These are phyloP conservation scores for Aspergillus carbonarius DNA, from an alignment of 2,329 filamentous ascomycete genomes.

Conservation along the genomic window DNA sequence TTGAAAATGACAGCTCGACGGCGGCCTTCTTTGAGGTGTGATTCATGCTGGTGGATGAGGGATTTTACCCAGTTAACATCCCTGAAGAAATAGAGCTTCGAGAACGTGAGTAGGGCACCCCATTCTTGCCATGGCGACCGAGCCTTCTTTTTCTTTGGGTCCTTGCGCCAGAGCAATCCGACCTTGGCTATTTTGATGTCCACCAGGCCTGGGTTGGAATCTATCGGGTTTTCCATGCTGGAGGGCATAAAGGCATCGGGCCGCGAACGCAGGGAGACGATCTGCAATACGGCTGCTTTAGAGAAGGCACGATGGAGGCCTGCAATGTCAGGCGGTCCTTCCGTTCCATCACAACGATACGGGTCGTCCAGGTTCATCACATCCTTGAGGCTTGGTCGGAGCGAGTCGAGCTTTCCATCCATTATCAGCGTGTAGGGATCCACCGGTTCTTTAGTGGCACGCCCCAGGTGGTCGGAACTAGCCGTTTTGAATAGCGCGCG, in stretches of 20 bases:
- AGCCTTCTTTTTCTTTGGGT: conserved; percentile 87
- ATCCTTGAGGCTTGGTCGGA: conserved; percentile 86
- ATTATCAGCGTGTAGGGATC: conserved; percentile 95
- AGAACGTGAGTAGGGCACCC: conserved; percentile 95
- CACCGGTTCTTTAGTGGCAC: conserved; percentile 75
- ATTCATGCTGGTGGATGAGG: conserved; percentile 83
- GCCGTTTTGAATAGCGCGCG: conserved; percentile 68
- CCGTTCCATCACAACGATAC: conserved; percentile 81
- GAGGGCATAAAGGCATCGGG: conserved; percentile 95
- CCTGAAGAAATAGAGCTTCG: conserved; percentile 93
- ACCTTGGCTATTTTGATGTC: conserved; percentile 98
- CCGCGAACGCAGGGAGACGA: conserved; percentile 87
- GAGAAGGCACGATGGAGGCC: conserved; percentile 87
- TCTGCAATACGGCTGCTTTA: conserved; percentile 87
- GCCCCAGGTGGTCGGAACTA: conserved; percentile 63
- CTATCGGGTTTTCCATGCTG: conserved; percentile 78
- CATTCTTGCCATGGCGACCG: conserved; percentile 98
- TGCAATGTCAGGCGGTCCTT: conserved; percentile 71
- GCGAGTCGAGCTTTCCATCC: conserved; percentile 77
- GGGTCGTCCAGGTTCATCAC: conserved; percentile 89
- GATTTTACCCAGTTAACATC: conserved; percentile 91
- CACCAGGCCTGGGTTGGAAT: conserved; percentile 87
- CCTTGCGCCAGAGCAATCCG: conserved; percentile 90
- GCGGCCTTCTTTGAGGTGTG: conserved; percentile 74
- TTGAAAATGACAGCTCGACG: conserved; percentile 82